Base-by-base conservation (phyloP, 306 rosid genomes). In the Erythrophleum fordii region DNA sequence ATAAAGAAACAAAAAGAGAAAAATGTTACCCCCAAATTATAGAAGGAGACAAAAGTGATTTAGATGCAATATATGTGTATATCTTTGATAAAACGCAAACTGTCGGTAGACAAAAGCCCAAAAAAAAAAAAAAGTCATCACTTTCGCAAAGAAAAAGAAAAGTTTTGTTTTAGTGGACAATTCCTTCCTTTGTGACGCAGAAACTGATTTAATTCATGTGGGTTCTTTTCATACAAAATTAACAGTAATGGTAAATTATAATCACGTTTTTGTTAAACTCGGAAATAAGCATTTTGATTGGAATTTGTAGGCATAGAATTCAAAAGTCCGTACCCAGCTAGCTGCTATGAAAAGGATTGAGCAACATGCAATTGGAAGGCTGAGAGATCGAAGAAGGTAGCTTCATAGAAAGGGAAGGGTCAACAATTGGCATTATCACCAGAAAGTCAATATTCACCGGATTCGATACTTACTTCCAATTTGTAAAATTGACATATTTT, bases 321-420 rank as follows among this genome's bases (percentile, higher is more conserved):
- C 25, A n/a, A n/a, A n/a, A n/a, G n/a, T n/a, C n/a, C n/a, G n/a
- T n/a, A n/a, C n/a, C n/a, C n/a, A n/a, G n/a, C n/a, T n/a, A n/a
- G 16, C 78, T 83, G 70, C 52, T 76, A 51, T 80, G 89, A 86
- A 83, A 86, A 17, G 35, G 87, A 86, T 23, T 68, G 49, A 83
- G 26, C 87, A 86, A 82, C 87, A 55, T 79, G 71, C 29, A 70
- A 74, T 45, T 28, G 51, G 28, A 73, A 81, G 80, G 10, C 73
- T 34, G 37, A 34, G 14, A 60, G 72, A 78, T 58, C 12, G 1
- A 16, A 49, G 25, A n/a, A 6, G 59, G 13, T 55, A 55, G 14
- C 61, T 22, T 55, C n/a, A 46, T 20, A 11, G 72, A 39, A 67
- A 41, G 51, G 51, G 51, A 67, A 67, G 72, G 18, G 9, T 41